Evolutionary conservation across 2,329 filamentous ascomycete species (phyloP).

Genomic region (Penicillium sp.): DNA sequence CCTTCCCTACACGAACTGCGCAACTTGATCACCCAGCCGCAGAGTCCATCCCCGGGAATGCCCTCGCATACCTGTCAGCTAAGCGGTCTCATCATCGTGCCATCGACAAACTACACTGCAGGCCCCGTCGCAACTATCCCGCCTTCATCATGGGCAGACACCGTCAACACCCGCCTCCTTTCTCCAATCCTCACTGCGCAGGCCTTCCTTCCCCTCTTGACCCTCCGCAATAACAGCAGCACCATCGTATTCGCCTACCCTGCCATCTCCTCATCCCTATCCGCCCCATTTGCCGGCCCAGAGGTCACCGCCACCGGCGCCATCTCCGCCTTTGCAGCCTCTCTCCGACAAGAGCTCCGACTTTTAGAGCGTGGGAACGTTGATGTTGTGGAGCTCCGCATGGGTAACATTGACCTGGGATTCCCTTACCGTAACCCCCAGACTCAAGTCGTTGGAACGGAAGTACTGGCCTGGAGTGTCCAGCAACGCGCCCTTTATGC

Average conservation of each 20-base stretch:
- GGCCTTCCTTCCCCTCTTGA: conserved; percentile 79
- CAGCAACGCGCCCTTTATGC: conserved; percentile 55
- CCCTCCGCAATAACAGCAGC: conserved; percentile 55
- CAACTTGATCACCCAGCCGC: conserved; percentile 69
- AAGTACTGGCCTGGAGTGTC: conserved; percentile 61
- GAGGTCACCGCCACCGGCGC: conserved; percentile 85
- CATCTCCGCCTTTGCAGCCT: conserved; percentile 80
- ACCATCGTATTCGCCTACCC: conserved; percentile 47
- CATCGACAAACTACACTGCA: conserved; percentile 73
- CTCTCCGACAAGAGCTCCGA: conserved; percentile 74
- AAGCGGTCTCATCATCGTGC: conserved; percentile 78
- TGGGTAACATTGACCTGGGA: conserved; percentile 88
- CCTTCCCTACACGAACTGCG: conserved; percentile 70
- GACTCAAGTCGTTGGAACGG: conserved; percentile 46
- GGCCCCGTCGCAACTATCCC: conserved; percentile 83
- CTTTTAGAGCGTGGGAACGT: conserved; percentile 63
- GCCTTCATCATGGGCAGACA: conserved; percentile 80
- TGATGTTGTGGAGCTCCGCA: conserved; percentile 80
- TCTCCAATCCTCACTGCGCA: conserved; percentile 87
- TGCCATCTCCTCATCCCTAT: conserved; percentile 46
- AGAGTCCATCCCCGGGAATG: conserved; percentile 72
- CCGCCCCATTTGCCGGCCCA: conserved; percentile 58
- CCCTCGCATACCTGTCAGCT: conserved; percentile 74
- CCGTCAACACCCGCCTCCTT: conserved; percentile 87
- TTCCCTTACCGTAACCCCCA: conserved; percentile 49